Conservation (phyloP, 2,329 filamentous ascomycete genomes). For the Pseudocercospora pini-densiflorae region DNA sequence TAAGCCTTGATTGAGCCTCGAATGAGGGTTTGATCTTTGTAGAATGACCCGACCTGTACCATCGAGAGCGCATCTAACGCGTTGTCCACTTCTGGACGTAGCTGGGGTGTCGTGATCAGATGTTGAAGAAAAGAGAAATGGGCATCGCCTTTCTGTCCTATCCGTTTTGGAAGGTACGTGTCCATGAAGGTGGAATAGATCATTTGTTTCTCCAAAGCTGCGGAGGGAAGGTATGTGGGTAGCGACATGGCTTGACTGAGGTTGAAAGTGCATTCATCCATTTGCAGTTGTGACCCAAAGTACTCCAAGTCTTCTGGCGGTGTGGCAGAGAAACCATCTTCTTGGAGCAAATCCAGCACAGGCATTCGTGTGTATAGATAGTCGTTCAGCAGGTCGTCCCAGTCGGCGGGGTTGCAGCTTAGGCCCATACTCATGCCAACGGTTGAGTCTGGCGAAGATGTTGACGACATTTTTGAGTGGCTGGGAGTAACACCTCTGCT, state of each 20-base stretch:
- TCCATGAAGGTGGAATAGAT: conserved; percentile 37
- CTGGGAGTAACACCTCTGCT: neutral
- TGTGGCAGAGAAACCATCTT: neutral
- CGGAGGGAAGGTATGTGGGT: conserved; percentile 20
- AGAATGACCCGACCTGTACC: conserved; percentile 35
- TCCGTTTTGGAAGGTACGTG: conserved; percentile 34
- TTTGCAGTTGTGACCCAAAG: neutral
- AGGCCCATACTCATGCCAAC: neutral
- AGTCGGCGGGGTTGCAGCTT: neutral
- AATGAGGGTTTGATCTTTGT: conserved; percentile 33
- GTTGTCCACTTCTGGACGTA: conserved; percentile 31
- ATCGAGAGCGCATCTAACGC: conserved; percentile 37
- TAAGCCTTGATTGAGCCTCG: conserved; percentile 33
- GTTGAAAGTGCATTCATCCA: conserved; percentile 7
- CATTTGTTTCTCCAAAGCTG: conserved; percentile 24
- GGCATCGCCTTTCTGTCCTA: conserved; percentile 12
- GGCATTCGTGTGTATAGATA: neutral
- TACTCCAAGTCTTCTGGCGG: neutral
- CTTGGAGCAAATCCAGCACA: neutral
- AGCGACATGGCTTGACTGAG: conserved; percentile 17
- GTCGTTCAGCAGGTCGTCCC: neutral
- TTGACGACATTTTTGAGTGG: too few relatives aligned
- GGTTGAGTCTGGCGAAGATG: neutral
- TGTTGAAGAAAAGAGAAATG: conserved; percentile 33
- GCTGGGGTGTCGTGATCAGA: conserved; percentile 26